phyloP scores from a whole-genome alignment of 148 eudicot species.

The Fallopia convolvulus region DNA sequence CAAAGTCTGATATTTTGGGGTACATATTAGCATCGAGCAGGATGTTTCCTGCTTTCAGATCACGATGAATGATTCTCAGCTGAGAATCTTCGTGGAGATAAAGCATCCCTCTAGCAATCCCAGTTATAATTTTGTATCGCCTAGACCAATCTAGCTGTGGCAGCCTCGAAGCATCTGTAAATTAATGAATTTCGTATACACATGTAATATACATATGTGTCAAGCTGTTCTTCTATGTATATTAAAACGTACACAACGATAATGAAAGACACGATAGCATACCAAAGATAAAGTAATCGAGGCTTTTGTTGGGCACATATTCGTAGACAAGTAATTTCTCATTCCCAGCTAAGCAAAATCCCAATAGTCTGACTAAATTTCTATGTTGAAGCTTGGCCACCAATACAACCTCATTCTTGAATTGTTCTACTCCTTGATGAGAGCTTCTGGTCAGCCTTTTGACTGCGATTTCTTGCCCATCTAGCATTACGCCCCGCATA shows the following conservation, averaged over 20 bases:
- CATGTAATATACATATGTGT: background rate
- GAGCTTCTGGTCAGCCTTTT: slow-evolving; percentile 19
- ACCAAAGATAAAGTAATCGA: slow-evolving; percentile 23
- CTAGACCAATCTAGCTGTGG: slow-evolving; percentile 7
- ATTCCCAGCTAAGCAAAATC: slow-evolving; percentile 14
- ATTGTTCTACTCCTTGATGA: slow-evolving; percentile 13
- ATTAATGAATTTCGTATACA: background rate
- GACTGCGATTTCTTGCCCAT: slow-evolving; percentile 20
- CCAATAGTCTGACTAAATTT: slow-evolving; percentile 18
- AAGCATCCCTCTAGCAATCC: slow-evolving; percentile 25
- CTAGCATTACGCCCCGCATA: slow-evolving; percentile 12
- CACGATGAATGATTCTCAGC: slow-evolving; percentile 22
- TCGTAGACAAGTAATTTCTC: slow-evolving; percentile 31
- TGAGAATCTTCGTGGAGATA: slow-evolving; percentile 29
- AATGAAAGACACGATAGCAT: background rate
- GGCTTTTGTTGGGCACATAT: slow-evolving; percentile 24
- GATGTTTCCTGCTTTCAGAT: slow-evolving; percentile 24
- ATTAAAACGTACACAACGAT: too few relatives aligned
- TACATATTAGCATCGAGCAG: slow-evolving; percentile 14
- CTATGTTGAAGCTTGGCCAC: slow-evolving; percentile 21
- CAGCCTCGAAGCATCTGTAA: slow-evolving; percentile 1
- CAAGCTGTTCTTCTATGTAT: too few relatives aligned
- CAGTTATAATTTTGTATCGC: slow-evolving; percentile 21
- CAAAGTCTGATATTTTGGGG: slow-evolving; percentile 18
- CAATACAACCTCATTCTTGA: slow-evolving; percentile 23